Evolutionary conservation across 805 yeast species (phyloP).

Genomic region (Kuraishia piskuri): DNA sequence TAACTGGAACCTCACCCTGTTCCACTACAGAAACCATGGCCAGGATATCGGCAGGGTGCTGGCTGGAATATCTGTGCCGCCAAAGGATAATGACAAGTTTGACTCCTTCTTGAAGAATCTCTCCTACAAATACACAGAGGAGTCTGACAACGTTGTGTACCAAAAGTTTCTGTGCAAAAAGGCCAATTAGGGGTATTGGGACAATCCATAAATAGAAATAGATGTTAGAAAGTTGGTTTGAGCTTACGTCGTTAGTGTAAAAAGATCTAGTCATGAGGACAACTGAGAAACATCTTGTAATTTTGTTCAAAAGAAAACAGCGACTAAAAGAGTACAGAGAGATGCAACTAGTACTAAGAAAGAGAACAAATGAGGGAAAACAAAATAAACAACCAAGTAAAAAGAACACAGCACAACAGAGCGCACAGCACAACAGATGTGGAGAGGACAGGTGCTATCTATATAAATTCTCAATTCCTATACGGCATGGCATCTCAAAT

Average conservation of each 20-base stretch:
- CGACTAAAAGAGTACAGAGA: not conserved
- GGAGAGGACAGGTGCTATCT: no score
- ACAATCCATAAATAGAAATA: no score
- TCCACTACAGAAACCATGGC: conserved; percentile 97
- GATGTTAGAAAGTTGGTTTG: no score
- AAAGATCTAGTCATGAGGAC: not conserved
- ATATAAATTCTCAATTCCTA: no score
- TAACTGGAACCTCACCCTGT: conserved; percentile 87
- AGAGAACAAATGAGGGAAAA: not conserved
- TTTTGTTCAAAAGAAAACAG: not conserved
- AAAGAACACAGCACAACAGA: not conserved
- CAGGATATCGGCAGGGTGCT: conserved; percentile 89
- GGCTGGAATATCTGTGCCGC: conserved; percentile 84
- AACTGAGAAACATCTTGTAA: not conserved
- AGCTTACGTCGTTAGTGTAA: no score
- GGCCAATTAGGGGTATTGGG: not conserved
- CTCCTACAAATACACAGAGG: conserved; percentile 75
- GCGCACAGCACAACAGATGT: no score
- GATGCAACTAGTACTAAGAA: not conserved
- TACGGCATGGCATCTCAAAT: no score
- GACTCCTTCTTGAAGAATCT: conserved; percentile 58
- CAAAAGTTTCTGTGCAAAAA: conserved; percentile 48
- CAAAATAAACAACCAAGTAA: not conserved
- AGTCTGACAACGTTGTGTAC: conserved; percentile 81
- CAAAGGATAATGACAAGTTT: conserved; percentile 54